phyloP scores from a whole-genome alignment of 352 stramenopile genomes.

The Globisporangium iwayamae region DNA sequence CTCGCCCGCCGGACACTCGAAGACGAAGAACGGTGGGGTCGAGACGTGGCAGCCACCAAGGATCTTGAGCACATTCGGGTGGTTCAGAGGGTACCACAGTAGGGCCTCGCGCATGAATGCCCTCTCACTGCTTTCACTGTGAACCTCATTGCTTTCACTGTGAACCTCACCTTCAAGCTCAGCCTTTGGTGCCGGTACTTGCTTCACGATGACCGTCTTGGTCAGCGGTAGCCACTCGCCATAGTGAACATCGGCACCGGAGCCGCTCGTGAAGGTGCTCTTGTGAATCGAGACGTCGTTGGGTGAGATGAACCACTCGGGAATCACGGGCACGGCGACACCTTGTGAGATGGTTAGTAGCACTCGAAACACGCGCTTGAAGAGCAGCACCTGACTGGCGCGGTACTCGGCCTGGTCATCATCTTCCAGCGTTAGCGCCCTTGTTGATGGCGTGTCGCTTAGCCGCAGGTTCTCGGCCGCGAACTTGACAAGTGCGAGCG shows the following conservation, averaged over 20 bases:
- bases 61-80: conserved; percentile 54
- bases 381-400: background rate
- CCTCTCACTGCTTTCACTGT: background rate
- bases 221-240: conserved; percentile 23
- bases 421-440: conserved; percentile 4
- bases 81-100: conserved; percentile 36
- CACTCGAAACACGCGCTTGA: conserved; percentile 11
- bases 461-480: conserved; percentile 35
- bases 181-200: conserved; percentile 6
- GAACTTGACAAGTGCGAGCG: conserved; percentile 55
- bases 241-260: conserved; percentile 4
- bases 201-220: conserved; percentile 37
- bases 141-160: background rate
- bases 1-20: conserved; percentile 33
- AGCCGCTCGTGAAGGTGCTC: conserved; percentile 1
- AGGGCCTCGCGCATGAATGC: conserved; percentile 37
- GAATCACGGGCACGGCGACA: conserved; percentile 8
- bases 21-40: conserved; percentile 41
- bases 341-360: conserved; percentile 2
- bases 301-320: conserved; percentile 13
- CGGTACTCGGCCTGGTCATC: conserved; percentile 3
- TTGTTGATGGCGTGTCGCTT: conserved; percentile 15
- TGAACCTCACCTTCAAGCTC: background rate
- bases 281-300: conserved; percentile 7
- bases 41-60: conserved; percentile 50